Evolutionary conservation across 148 eudicot genomes (phyloP), one percentile per base, ranked within the genome.

Genomic region (Suaeda aralocaspica): DNA sequence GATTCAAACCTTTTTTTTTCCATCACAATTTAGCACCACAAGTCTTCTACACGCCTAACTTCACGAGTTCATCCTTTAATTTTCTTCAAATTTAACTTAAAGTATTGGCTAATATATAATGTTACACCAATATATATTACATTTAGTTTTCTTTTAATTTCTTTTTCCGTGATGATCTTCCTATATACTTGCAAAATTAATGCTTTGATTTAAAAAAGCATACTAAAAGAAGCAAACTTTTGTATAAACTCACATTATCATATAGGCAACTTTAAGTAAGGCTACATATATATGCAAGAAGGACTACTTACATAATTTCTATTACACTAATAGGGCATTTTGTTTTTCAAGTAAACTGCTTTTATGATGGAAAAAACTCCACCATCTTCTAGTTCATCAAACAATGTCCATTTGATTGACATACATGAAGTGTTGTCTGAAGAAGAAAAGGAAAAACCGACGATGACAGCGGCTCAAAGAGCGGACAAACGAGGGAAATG

Each of bases 391-490:
- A 69, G 72, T 52, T 42, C 80, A 16, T 69, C 78, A n/a, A n/a
- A n/a, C 1, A 65, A 67, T 18, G 76, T 67, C 12, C 87, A 84
- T 68, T 81, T 79, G 19, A 74, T 90, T 1, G 98, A 92, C 46
- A 86, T 92, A 70, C 90, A 82, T 76, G 90, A 78, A 63, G 56
- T 55, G 4, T 31, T 48, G 9, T 68, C 81, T 9, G 73, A 33
- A 26, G 74, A 68, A 6, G 81, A 78, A 67, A 58, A 72, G 55
- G 76, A 65, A 36, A 52, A 73, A 25, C 36, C 70, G 6, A 63
- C 51, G 22, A 49, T 49, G 53, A 33, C 65, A 13, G n/a, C 66
- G 2, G 44, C 26, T 1, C 36, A 41, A 25, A 44, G 49, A 44
- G 49, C 28, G 1, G 81, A 62, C 14, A 78, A 48, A 21, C 73